Base-by-base conservation (phyloP, 2,329 filamentous ascomycete species). In the Claviceps sp. region DNA sequence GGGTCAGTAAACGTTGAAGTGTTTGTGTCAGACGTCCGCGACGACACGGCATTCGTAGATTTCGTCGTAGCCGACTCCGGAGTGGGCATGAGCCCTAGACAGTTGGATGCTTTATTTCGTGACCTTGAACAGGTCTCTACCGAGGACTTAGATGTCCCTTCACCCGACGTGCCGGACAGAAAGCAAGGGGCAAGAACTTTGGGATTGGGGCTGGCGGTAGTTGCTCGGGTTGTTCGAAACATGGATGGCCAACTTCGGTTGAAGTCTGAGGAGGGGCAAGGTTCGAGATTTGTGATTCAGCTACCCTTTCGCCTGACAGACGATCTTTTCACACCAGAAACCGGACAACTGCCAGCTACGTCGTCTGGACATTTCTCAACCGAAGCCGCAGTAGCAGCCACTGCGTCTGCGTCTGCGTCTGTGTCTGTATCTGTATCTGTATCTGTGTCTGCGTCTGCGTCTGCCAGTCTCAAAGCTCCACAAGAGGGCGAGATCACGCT, bases 171-270 rank as follows among this genome's bases (percentile, higher is more conserved):
- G 42, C 53, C 62, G 17, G 61, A 65, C 2, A 61, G 65, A 50
- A 52, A 64, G 14, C 56, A 55, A 42, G 58, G 70, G 19, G 55
- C 64, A 17, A 67, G 70, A 48, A 82, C 81, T 0, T 68, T 95
- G 1, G 90, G 90, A 0, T 75, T 95, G 10, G 90, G 89, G 0
- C 74, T 95, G n/a, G 89, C 89, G 0, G 75, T 94, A 13, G 89
- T 95, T n/a, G 86, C 87, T 16, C 80, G 89, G 40, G 87, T 89
- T 39, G 76, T 95, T 37, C 80, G 83, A n/a, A 95, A 89, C 61
- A 93, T 95, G 87, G 84, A 91, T 54, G 90, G 89, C 0, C 89
- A 95, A 61, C 67, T 95, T 34, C 81, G 88, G 1, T 70, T 95
- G 1, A 91, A 89, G 60, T 95, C 89, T 0, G 87, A 93, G 60